Evolutionary conservation across 2,329 filamentous ascomycete genomes (phyloP), one percentile per base, ranked within the genome.

Genomic region (Colletotrichum gigasporum): DNA sequence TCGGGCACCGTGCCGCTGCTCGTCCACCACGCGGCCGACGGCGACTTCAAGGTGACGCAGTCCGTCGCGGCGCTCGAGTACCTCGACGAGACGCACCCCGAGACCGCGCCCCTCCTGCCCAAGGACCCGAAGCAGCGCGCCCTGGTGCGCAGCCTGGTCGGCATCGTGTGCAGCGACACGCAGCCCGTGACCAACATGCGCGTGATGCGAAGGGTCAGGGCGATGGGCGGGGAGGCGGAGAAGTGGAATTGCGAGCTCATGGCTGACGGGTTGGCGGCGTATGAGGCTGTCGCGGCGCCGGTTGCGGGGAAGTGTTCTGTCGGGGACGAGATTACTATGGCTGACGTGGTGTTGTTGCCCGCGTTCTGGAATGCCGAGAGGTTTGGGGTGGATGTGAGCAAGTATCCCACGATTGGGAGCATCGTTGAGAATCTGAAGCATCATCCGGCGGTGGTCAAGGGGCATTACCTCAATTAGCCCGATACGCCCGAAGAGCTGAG

Each of bases 51-150:
- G n/a, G 81, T 85, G 28, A 82, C 80, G 4, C 86, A 89, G 69
- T 89, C 86, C 4, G 71, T 88, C 34, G 84, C 88, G 2, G 87
- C 86, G 0, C 78, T 90, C 3, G 87, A 90, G 69, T 90, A 85
- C 66, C 79, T 90, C 3, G 87, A 90, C 48, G 87, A 90, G 67
- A 73, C 74, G 2, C 81, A 82, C 42, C 81, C 84, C 0, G 69
- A 77, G 0, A 63, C 69, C 0, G 69, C 72, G 0, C 68, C 76
- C 0, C 78, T 89, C 1, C 79, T 89, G 0, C 87, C 87, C 0
- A 73, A 76, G 0, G 74, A 84, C 24, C 72, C 78, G 0, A 68
- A 74, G 3, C 71, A 68, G 0, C 79, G 87, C 16, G 86, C 87
- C 0, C 71, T 74, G 3, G 84, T 87, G 0, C 82, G 87, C 14